Percentiles rank a stretch among this genome's conserved stretches.
Evolutionary conservation across 202 grass and related monocot genomes (phyloP).

Genomic region (Musa balbisiana): DNA sequence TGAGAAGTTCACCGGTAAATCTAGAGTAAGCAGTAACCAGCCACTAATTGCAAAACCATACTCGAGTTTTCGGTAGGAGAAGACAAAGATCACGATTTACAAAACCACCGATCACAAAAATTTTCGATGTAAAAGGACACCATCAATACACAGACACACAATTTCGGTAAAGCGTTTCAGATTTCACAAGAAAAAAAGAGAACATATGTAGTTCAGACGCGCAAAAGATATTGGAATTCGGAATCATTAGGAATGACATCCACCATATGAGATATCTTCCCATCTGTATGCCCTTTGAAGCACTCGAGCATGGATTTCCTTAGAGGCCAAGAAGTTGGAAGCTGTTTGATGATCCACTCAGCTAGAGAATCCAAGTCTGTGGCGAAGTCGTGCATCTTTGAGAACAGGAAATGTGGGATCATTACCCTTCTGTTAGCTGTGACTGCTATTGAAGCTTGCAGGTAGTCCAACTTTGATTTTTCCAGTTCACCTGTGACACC

Average conservation of each 20-base stretch:
- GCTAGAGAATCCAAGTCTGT: conserved; percentile 53
- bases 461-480: conserved; percentile 79
- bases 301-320: conserved; percentile 89
- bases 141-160: too few species aligned
- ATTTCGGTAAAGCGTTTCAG: too few species aligned
- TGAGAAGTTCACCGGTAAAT: too few species aligned
- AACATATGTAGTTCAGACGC: conserved; percentile 23
- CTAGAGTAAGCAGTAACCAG: too few species aligned
- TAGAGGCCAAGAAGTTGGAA: conserved; percentile 79
- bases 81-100: too few species aligned
- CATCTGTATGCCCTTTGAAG: conserved; percentile 26
- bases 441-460: conserved; percentile 72
- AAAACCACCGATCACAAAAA: too few species aligned
- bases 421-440: conserved; percentile 45
- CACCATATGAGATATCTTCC: conserved; percentile 29
- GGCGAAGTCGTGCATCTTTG: conserved; percentile 61
- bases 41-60: too few species aligned
- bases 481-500: conserved; percentile 51
- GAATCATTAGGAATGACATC: conserved; percentile 50
- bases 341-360: conserved; percentile 68
- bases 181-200: neutral
- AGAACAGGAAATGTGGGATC: conserved; percentile 56
- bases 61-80: too few species aligned
- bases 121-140: too few species aligned
- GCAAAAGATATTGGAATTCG: conserved; percentile 81